These are phyloP conservation scores for Artomyces pyxidatus DNA, from an alignment of 768 basidiomycete species.

Conservation along the genomic window DNA sequence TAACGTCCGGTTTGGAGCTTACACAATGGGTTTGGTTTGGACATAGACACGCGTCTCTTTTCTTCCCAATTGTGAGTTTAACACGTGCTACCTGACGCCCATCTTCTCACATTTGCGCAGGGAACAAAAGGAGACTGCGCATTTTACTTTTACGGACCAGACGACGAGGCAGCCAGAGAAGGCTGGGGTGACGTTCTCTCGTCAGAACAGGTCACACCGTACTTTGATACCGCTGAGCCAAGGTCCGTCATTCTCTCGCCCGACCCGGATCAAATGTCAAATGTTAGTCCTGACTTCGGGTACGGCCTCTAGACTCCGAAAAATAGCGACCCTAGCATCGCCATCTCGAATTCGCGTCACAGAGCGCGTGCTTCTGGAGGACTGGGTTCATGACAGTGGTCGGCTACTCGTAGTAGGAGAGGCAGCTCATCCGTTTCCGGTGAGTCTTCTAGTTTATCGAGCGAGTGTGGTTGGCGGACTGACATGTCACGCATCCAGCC, in stretches of 20 bases:
- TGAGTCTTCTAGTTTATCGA: constrained; percentile 14
- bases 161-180: constrained; percentile 11
- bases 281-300: neutral
- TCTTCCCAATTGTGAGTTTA: constrained; percentile 9
- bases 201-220: constrained; percentile 5
- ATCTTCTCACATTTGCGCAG: constrained; percentile 1
- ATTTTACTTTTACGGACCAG: constrained; percentile 18
- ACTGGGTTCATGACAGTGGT: constrained; percentile 26
- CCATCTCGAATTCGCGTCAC: constrained; percentile 16
- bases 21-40: constrained; percentile 16
- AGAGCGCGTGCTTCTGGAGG: constrained; percentile 19
- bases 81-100: neutral
- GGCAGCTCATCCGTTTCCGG: constrained; percentile 31
- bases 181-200: constrained; percentile 12
- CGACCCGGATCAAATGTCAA: neutral
- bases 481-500: constrained; percentile 20
- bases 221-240: constrained; percentile 8
- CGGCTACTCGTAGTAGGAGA: constrained; percentile 27
- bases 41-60: constrained; percentile 13
- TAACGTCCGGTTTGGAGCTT: neutral
- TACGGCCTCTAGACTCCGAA: constrained; percentile 10
- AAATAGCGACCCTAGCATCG: constrained; percentile 13
- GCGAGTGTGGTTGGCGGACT: no score
- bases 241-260: constrained; percentile 5
- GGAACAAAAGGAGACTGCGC: constrained; percentile 15